Evolutionary conservation across 1,139 yeast species (phyloP).

Genomic region (Debaryomyces nepalensis): DNA sequence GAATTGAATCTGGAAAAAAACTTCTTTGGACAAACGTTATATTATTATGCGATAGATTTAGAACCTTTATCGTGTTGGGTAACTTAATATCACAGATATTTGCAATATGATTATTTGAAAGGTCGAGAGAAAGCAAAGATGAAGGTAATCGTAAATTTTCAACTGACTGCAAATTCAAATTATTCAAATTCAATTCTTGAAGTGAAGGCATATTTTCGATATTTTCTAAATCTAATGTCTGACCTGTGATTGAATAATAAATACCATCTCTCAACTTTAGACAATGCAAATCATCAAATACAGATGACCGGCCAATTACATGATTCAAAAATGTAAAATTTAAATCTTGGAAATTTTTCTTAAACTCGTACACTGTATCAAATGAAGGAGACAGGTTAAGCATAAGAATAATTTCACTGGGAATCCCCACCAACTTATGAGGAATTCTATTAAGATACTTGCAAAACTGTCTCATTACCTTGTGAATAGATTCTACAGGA

Average conservation of each 20-base stretch:
- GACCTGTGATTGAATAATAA: neutral
- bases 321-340: constrained; percentile 13
- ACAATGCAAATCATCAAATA: constrained; percentile 3
- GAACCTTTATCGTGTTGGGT: constrained; percentile 4
- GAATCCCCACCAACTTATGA: neutral
- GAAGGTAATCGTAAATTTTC: constrained; percentile 10
- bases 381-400: constrained; percentile 3
- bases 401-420: constrained; percentile 9
- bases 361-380: constrained; percentile 9
- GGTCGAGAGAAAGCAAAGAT: constrained; percentile 2
- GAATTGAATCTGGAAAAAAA: constrained; percentile 7
- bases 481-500: constrained; percentile 11
- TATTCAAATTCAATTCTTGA: constrained; percentile 4
- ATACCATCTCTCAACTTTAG: constrained; percentile 5
- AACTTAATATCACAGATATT: constrained; percentile 8
- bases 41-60: constrained; percentile 12
- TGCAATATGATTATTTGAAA: constrained; percentile 7
- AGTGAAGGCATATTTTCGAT: constrained; percentile 1
- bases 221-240: neutral
- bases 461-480: constrained; percentile 13
- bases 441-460: constrained; percentile 9
- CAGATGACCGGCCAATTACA: constrained; percentile 4
- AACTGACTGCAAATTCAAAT: constrained; percentile 8
- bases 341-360: constrained; percentile 7
- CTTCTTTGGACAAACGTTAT: constrained; percentile 2